Percentiles rank a stretch among this genome's conserved stretches.
Evolutionary conservation across 1,139 yeast species (phyloP).

Genomic region (Debaryomycetaceae sp.): DNA sequence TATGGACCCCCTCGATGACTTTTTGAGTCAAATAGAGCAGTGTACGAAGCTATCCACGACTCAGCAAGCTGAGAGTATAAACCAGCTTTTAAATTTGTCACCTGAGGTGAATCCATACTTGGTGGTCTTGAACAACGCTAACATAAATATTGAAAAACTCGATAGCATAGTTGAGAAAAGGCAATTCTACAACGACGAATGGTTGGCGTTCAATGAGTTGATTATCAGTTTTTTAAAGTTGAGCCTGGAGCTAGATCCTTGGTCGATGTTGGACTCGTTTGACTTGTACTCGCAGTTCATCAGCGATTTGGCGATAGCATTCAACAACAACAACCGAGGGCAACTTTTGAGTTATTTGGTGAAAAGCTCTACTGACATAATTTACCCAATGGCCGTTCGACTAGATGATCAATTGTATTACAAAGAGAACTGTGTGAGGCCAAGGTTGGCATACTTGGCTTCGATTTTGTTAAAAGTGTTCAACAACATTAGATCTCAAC

Average conservation of each 20-base stretch:
- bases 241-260: conserved; percentile 56
- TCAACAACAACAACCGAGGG: conserved; percentile 52
- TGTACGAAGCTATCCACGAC: conserved; percentile 2
- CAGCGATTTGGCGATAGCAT: conserved; percentile 56
- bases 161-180: conserved; percentile 25
- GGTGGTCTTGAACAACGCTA: conserved; percentile 8
- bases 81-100: conserved; percentile 6
- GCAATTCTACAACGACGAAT: conserved; percentile 35
- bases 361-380: conserved; percentile 32
- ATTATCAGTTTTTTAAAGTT: conserved; percentile 49
- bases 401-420: conserved; percentile 47
- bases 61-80: conserved; percentile 4
- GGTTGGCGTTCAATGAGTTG: conserved; percentile 52
- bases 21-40: conserved; percentile 3
- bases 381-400: conserved; percentile 48
- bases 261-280: conserved; percentile 53
- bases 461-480: conserved; percentile 56
- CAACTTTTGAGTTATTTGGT: conserved; percentile 45
- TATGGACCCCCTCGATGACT: conserved; percentile 6
- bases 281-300: conserved; percentile 54
- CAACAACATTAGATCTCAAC: conserved; percentile 61
- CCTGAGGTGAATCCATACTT: conserved; percentile 10
- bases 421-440: conserved; percentile 38
- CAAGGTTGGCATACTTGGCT: conserved; percentile 54
- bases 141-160: conserved; percentile 7